Percentiles rank a stretch among this genome's conserved stretches.
These are phyloP conservation scores for Pelargonium cotyledonis DNA, from an alignment of 441 rosid genomes.

Conservation along the genomic window DNA sequence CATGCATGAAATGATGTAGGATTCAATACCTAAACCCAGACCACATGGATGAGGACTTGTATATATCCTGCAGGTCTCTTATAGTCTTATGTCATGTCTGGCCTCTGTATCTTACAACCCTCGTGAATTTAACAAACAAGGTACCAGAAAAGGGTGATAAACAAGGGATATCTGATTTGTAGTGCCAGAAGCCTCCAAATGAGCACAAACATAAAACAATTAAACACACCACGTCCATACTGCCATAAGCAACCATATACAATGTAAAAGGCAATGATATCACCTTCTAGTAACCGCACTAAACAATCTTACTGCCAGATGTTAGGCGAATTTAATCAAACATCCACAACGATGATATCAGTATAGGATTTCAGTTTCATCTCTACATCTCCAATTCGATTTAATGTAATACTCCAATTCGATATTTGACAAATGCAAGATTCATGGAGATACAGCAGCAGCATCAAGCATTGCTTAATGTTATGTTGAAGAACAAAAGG, in stretches of 20 bases:
- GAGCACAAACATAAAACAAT: background rate
- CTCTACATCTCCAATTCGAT: background rate
- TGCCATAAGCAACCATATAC: no score
- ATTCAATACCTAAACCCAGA: background rate
- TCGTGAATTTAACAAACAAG: background rate
- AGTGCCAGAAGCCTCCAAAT: background rate
- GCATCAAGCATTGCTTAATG: background rate
- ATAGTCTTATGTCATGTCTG: background rate
- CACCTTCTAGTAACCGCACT: background rate
- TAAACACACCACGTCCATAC: no score
- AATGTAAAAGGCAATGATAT: background rate
- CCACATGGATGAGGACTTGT: background rate
- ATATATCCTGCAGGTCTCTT: background rate
- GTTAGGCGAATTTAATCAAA: background rate
- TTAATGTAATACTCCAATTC: background rate
- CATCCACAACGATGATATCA: background rate
- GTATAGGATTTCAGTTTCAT: background rate
- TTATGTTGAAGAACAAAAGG: background rate
- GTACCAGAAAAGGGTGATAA: background rate
- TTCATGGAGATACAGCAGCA: background rate
- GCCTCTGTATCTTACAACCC: background rate
- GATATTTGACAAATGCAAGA: conserved; percentile 24
- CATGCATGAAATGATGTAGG: background rate
- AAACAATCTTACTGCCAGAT: background rate
- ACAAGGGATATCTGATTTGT: background rate